phyloP scores from a whole-genome alignment of 345 rosid species.

The Aegle marmelos region DNA sequence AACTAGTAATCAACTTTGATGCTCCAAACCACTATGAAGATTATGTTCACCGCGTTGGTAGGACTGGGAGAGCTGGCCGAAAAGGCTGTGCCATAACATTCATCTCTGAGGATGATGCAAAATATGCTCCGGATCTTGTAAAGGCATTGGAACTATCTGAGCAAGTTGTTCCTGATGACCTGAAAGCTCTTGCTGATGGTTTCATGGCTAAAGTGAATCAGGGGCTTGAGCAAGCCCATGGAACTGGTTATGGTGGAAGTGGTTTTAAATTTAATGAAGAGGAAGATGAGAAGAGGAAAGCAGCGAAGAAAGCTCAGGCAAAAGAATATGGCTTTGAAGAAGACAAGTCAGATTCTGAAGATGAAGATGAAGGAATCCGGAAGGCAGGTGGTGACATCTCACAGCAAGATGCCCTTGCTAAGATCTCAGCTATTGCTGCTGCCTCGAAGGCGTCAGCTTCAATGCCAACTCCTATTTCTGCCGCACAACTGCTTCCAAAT shows the following conservation, averaged over 20 bases:
- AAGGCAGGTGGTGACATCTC: slow-evolving; percentile 87
- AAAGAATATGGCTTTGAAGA: slow-evolving; percentile 98
- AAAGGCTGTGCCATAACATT: slow-evolving; percentile 97
- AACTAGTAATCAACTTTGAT: slow-evolving; percentile 86
- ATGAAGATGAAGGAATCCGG: slow-evolving; percentile 89
- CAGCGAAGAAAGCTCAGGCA: slow-evolving; percentile 97
- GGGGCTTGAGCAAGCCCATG: slow-evolving; percentile 97
- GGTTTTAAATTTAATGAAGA: slow-evolving; percentile 98
- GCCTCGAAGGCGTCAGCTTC: slow-evolving; percentile 51
- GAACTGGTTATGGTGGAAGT: slow-evolving; percentile 99
- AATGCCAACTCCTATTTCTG: slow-evolving; percentile 31
- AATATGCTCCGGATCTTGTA: slow-evolving; percentile 95
- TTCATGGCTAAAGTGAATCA: slow-evolving; percentile 93
- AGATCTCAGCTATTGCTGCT: slow-evolving; percentile 68
- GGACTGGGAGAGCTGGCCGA: slow-evolving; percentile 96
- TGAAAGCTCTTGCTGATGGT: slow-evolving; percentile 83
- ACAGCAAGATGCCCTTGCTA: slow-evolving; percentile 78
- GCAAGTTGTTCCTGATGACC: slow-evolving; percentile 92
- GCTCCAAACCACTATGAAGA: slow-evolving; percentile 98
- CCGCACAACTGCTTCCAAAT: slow-evolving; percentile 42
- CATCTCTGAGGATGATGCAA: slow-evolving; percentile 88
- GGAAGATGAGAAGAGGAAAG: slow-evolving; percentile 92
- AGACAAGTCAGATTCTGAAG: slow-evolving; percentile 96
- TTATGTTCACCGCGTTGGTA: slow-evolving; percentile 97
- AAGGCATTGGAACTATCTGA: slow-evolving; percentile 96